Conservation (phyloP, 2,329 filamentous ascomycete species). For the Fusarium sp. region DNA sequence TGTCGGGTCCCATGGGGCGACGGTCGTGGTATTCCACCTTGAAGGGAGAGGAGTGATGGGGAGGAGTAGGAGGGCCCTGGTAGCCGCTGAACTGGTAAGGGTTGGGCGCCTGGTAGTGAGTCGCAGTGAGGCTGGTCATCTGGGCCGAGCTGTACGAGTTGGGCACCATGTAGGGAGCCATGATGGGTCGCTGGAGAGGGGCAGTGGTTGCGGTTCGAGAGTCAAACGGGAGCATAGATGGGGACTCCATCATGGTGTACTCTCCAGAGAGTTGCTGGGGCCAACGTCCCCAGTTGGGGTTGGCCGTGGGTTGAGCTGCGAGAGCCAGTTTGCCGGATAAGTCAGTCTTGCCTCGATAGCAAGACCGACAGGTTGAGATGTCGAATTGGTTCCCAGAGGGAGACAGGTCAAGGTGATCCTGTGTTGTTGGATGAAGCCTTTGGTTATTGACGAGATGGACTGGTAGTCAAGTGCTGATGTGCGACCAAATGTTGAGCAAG, state of each 20-base stretch:
- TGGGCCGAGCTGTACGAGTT: constrained; percentile 58
- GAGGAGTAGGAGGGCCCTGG: constrained; percentile 51
- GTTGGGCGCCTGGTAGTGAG: constrained; percentile 57
- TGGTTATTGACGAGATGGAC: constrained; percentile 8
- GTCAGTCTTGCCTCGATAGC: constrained; percentile 42
- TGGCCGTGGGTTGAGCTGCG: constrained; percentile 58
- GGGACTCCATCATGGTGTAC: constrained; percentile 62
- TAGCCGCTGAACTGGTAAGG: constrained; percentile 61
- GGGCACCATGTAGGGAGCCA: constrained; percentile 61
- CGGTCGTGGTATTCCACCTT: constrained; percentile 51
- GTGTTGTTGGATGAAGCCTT: constrained; percentile 11
- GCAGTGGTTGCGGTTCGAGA: constrained; percentile 54
- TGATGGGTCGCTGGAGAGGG: constrained; percentile 57
- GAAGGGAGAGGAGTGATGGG: constrained; percentile 50
- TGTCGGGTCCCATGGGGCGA: constrained; percentile 37
- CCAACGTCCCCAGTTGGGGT: constrained; percentile 68
- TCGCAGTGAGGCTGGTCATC: constrained; percentile 56
- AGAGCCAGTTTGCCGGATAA: constrained; percentile 57
- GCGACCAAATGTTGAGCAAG: constrained; percentile 18
- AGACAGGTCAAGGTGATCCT: constrained; percentile 16
- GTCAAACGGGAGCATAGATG: constrained; percentile 63
- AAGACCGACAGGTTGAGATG: constrained; percentile 38
- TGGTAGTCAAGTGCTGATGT: constrained; percentile 17
- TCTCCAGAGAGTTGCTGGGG: constrained; percentile 61
- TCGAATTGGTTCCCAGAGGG: constrained; percentile 7